These are phyloP conservation scores for Ganoderma sinense DNA, from an alignment of 1,284 basidiomycete species.

Conservation along the genomic window DNA sequence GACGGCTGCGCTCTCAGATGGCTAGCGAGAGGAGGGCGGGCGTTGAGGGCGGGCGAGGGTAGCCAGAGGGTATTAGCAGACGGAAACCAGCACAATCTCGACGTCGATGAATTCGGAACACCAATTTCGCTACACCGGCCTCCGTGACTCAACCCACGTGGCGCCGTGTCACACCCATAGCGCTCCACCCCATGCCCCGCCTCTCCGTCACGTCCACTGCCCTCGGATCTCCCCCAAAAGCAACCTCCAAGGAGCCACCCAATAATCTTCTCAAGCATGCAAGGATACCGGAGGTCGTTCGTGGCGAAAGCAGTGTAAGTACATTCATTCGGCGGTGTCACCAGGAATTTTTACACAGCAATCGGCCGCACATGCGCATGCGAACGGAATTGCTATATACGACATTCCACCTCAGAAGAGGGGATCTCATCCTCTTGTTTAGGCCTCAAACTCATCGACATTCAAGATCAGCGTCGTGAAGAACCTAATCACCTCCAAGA, in stretches of 20 bases:
- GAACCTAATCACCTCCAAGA: conserved; percentile 54
- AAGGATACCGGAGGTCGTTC: background rate
- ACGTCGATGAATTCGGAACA: conserved; percentile 23
- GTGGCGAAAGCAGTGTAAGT: background rate
- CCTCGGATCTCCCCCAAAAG: background rate
- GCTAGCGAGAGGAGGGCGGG: conserved; percentile 19
- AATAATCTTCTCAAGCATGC: background rate
- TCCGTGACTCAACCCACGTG: conserved; percentile 17
- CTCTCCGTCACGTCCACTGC: conserved; percentile 9
- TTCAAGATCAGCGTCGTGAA: conserved; percentile 57
- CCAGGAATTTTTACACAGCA: background rate
- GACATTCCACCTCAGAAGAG: background rate
- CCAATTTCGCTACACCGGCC: conserved; percentile 28
- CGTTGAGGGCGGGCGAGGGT: conserved; percentile 21
- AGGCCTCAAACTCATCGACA: conserved; percentile 47
- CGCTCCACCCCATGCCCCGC: background rate
- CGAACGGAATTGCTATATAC: background rate
- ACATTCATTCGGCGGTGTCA: background rate
- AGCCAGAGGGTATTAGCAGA: conserved; percentile 24
- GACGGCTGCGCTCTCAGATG: conserved; percentile 22
- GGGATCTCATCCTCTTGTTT: background rate
- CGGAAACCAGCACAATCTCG: conserved; percentile 25
- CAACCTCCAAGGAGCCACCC: background rate
- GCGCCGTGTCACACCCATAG: conserved; percentile 17
- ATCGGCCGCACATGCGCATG: background rate